Base-by-base conservation (phyloP, 2,329 filamentous ascomycete genomes). In the Fusarium mexicanum region DNA sequence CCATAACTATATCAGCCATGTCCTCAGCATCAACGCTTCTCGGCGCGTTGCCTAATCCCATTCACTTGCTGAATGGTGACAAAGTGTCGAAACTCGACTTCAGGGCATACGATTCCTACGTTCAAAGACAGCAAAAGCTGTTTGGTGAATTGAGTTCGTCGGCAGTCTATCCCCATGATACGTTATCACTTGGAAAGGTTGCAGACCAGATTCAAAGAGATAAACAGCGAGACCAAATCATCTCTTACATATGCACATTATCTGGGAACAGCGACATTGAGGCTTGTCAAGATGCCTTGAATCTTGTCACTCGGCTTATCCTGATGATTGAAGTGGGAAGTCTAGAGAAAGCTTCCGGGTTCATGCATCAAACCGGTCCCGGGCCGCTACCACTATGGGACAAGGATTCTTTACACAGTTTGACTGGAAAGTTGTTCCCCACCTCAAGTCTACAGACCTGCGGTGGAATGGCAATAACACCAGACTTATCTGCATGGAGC, bases 181-280 rank as follows among this genome's bases (percentile, higher is more conserved):
- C 11, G 0, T 3, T 24, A 3, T 50, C 29, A 7, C 22, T 50
- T 0, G 22, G 47, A 33, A 33, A 33, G 3, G 29, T 33, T 0
- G 8, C 12, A 4, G 31, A 7, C 1, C 48, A 33, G 0, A 2
- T 35, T 6, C 48, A 6, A 10, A 18, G 0, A 2, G 3, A 20
- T 24, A 24, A 10, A 8, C 31, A 14, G 1, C 31, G 22, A 6
- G 48, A 35, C 8, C 22, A 51, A 18, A 3, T 6, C 0, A 6
- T n/a, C 0, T 17, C 29, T 0, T 50, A 18, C 2, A 5, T n/a
- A 12, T 18, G 16, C 1, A 5, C 5, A 18, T 50, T 6, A 7
- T 18, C 47, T 18, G 16, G 29, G 3, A 24, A 18, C 3, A 14
- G 1, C 5, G 11, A 18, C 0, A 0, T 5, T 0, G 2, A 14